Conservation (phyloP, 495 filamentous ascomycete genomes). For the Neurospora cerealis region DNA sequence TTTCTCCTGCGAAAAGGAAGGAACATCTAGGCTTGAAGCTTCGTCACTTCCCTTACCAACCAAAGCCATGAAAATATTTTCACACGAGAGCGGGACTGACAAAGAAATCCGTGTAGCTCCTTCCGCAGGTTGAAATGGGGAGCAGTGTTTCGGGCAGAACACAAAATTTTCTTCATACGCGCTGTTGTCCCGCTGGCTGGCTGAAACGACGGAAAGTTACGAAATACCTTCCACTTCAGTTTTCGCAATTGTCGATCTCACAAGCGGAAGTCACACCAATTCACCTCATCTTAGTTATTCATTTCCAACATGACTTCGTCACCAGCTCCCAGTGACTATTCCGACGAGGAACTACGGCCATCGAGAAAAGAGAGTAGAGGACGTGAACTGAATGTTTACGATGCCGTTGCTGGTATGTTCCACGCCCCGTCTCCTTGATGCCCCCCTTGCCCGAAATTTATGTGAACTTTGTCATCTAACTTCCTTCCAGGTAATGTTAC, state of each 20-base stretch:
- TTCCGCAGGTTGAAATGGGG: background rate
- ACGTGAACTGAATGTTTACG: conserved; percentile 54
- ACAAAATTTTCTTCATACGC: background rate
- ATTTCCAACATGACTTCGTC: background rate
- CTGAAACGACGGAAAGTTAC: background rate
- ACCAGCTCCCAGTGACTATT: background rate
- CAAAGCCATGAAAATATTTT: background rate
- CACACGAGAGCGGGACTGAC: background rate
- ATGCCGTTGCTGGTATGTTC: conserved; percentile 63
- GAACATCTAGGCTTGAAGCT: background rate
- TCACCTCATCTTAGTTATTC: background rate
- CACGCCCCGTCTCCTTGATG: background rate
- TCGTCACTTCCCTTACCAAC: background rate
- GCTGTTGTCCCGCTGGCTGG: background rate
- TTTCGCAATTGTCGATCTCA: background rate
- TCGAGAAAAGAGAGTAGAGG: conserved; percentile 1
- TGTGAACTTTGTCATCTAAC: background rate
- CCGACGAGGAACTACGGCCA: background rate
- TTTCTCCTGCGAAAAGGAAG: background rate
- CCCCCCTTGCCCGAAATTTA: background rate
- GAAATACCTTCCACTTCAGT: background rate
- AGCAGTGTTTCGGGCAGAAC: background rate
- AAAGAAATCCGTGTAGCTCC: background rate
- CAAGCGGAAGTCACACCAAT: background rate
- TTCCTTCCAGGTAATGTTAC: conserved; percentile 36